These are phyloP conservation scores for Isoetes taiwanensis DNA, from an alignment of 75 land plant genomes.

Conservation along the genomic window DNA sequence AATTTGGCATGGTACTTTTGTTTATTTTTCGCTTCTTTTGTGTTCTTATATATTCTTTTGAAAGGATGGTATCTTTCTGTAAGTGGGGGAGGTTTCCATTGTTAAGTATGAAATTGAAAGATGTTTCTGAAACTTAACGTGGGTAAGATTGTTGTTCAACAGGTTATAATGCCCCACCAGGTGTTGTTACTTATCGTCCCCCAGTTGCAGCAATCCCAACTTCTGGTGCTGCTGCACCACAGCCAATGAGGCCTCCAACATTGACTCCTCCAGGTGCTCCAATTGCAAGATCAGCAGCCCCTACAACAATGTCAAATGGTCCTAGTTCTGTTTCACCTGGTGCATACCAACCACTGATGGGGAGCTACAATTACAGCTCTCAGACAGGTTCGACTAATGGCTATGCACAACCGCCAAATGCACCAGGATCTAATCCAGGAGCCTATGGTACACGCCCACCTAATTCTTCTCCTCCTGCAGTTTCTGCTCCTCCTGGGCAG, in stretches of 20 bases:
- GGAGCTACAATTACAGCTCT: no score
- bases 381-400: no score
- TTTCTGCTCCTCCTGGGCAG: no score
- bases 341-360: no score
- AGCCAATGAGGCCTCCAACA: conserved; percentile 11
- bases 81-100: not conserved
- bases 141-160: not conserved
- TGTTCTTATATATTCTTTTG: not conserved
- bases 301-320: conserved; percentile 8
- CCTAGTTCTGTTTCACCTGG: conserved; percentile 1
- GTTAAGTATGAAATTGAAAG: no score
- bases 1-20: not conserved
- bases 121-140: not conserved
- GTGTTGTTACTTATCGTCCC: conserved; percentile 9
- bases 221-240: conserved; percentile 9
- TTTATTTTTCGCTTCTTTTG: not conserved
- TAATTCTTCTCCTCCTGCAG: no score
- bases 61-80: not conserved
- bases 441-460: no score
- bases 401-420: no score
- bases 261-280: conserved; percentile 8
- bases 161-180: conserved; percentile 6
- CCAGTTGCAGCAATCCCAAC: conserved; percentile 14
- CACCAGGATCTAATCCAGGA: no score
- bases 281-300: not conserved